Base-by-base conservation (phyloP, 2,329 filamentous ascomycete genomes). In the Talaromyces albobiverticillius region DNA sequence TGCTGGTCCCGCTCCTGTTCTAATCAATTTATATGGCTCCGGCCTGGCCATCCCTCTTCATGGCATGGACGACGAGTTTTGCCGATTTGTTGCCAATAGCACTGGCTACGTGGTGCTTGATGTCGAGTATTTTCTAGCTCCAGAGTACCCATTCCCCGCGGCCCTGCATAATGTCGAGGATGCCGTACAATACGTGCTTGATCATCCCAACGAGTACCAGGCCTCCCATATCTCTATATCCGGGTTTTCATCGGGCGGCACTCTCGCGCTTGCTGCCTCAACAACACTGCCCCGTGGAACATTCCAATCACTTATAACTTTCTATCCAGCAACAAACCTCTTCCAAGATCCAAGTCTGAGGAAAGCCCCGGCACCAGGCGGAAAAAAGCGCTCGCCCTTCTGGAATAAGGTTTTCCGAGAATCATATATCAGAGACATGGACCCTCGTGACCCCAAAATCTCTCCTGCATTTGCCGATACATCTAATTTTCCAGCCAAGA, bases 161-260 rank as follows among this genome's bases (percentile, higher is more conserved):
- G 64, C 71, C 1, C 56, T 71, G 3, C 46, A 75, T 8, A 71
- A 75, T 55, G 64, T 63, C 4, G 64, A 66, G 52, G 70, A 74
- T 49, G 62, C 61, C 3, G 48, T 75, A 13, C 57, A 48, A n/a
- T 71, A 63, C 59, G 64, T 72, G 0, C 62, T 62, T 3, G 51
- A 58, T 2, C 68, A 66, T 14, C 65, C 66, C 0, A 56, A 66
- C 1, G 16, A 50, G 0, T 76, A 68, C 59, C 65, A 75, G 38
- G 3, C 18, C 2, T 48, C 55, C 0, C 59, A 58, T 3, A 46
- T 76, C 11, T 63, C 65, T 0, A 53, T 75, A 1, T 68, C 64
- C 1, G 74, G 74, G 8, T 54, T 76, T 74, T 74, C 70, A 41
- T 69, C 74, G 0, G 74, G 74, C 2, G 74, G 50, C 0, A 75